Evolutionary conservation across 1,284 basidiomycete species (phyloP).

Genomic region (Phellinidium pouzarii): DNA sequence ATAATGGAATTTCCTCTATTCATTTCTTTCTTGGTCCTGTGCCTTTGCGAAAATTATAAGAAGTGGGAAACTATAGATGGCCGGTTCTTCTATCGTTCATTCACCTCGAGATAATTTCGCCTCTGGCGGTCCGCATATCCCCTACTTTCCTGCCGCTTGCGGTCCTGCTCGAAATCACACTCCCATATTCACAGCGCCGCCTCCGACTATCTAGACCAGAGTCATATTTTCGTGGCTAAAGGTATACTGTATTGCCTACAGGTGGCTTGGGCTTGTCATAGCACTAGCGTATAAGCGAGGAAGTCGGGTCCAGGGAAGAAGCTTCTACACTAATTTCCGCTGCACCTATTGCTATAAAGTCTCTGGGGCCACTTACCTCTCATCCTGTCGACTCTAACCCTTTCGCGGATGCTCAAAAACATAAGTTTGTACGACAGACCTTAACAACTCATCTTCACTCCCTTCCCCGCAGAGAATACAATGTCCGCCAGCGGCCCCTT

Average conservation of each 20-base stretch:
- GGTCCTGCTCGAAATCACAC: not conserved
- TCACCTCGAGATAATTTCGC: not conserved
- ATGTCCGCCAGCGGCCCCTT: not conserved
- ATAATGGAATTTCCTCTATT: no score
- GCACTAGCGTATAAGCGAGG: not conserved
- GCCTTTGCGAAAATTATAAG: constrained; percentile 2
- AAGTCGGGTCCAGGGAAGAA: no score
- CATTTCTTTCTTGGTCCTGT: constrained; percentile 1
- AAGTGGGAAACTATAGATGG: not conserved
- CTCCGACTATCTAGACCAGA: not conserved
- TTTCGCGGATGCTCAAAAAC: not conserved
- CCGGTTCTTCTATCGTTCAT: not conserved
- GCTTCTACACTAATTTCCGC: not conserved
- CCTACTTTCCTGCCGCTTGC: not conserved
- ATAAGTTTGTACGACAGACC: no score
- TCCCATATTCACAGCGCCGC: not conserved
- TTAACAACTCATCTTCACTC: not conserved
- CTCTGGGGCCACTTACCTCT: not conserved
- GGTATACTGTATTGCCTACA: not conserved
- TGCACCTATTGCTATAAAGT: not conserved
- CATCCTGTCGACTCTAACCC: not conserved
- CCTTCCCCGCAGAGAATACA: not conserved
- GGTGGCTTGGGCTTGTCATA: not conserved
- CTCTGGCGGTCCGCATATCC: not conserved
- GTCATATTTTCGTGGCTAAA: not conserved